phyloP scores from a whole-genome alignment of 108 stramenopile genomes.

The Epithemia pelagica region DNA sequence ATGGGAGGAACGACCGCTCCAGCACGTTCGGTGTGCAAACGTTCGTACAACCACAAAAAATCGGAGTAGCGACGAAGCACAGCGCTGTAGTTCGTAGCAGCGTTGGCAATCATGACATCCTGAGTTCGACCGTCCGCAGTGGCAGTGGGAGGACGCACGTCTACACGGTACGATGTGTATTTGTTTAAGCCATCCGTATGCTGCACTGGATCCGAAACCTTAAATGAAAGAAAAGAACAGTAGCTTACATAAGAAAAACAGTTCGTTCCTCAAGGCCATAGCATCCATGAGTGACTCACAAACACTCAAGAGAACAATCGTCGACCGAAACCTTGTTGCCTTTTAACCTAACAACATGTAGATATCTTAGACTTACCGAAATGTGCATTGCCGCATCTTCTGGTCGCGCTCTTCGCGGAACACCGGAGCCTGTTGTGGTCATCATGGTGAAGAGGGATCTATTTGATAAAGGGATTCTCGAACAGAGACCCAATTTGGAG shows the following conservation, averaged over 20 bases:
- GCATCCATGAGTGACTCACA: too few species aligned
- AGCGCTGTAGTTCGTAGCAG: slow-evolving; percentile 45
- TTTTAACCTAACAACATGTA: too few species aligned
- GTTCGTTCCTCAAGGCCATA: not conserved
- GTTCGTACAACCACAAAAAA: slow-evolving; percentile 92
- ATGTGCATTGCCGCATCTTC: slow-evolving; percentile 66
- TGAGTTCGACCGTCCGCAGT: slow-evolving; percentile 11
- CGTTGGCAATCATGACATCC: slow-evolving; percentile 31
- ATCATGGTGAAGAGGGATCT: slow-evolving; percentile 13
- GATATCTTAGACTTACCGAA: slow-evolving; percentile 51
- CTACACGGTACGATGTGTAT: slow-evolving; percentile 85
- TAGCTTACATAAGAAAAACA: not conserved
- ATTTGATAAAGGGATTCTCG: too few species aligned
- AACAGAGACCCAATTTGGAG: too few species aligned
- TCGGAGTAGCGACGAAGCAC: slow-evolving; percentile 94
- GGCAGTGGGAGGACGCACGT: slow-evolving; percentile 62
- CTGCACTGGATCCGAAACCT: slow-evolving; percentile 87
- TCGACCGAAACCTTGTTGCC: too few species aligned
- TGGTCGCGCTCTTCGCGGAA: slow-evolving; percentile 23
- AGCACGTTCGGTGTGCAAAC: slow-evolving; percentile 78
- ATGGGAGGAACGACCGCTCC: slow-evolving; percentile 95
- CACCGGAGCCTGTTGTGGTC: slow-evolving; percentile 1
- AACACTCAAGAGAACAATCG: too few species aligned
- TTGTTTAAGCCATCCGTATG: slow-evolving; percentile 86
- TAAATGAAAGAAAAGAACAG: not conserved